Evolutionary conservation across 83 land plant species (phyloP), one percentile per base, ranked within the genome.

Genomic region (Thuja plicata): DNA sequence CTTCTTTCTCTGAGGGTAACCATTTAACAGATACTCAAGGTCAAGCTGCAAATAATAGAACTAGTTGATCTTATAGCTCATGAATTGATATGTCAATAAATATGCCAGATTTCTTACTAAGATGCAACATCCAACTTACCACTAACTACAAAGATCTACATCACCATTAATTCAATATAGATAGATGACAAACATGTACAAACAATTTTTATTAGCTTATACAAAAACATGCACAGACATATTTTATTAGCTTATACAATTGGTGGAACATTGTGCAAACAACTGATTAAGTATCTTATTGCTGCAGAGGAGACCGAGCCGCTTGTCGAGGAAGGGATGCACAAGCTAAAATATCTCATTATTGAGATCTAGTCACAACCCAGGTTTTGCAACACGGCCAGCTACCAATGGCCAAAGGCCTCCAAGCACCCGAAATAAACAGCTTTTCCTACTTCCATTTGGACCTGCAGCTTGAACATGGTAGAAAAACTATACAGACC

Each of bases 401-500:
- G 97, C 94, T 38, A 96, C 96, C 37, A 98, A 90, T 12, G 99
- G 99, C 99, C 99, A 98, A 35, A 98, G 96, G 38, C 99, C 99
- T 38, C 99, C 99, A 85, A 98, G 94, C 35, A 98, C 99, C 76
- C 99, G 92, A 86, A 98, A 98, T 60, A 98, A 93, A 82, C 98
- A 97, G 86, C 99, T 98, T 91, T 98, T 98, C 48, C 99, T 99
- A 92, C 99, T 98, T n/a, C 99, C 99, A 96, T 98, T 98, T 85
- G 99, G 99, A 89, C 99, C 99, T 98, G 87, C 87, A 93, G 74
- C n/a, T 87, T 57, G 17, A 78, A 86, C 40, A 60, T 0, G 52
- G 7, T 87, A 87, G 35, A 84, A 41, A 74, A 37, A 21, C 43
- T 66, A 73, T n/a, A n/a, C n/a, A n/a, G n/a, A n/a, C n/a, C n/a